These are phyloP conservation scores for Yueomyces sp. DNA, from an alignment of 805 yeast species.

Conservation along the genomic window DNA sequence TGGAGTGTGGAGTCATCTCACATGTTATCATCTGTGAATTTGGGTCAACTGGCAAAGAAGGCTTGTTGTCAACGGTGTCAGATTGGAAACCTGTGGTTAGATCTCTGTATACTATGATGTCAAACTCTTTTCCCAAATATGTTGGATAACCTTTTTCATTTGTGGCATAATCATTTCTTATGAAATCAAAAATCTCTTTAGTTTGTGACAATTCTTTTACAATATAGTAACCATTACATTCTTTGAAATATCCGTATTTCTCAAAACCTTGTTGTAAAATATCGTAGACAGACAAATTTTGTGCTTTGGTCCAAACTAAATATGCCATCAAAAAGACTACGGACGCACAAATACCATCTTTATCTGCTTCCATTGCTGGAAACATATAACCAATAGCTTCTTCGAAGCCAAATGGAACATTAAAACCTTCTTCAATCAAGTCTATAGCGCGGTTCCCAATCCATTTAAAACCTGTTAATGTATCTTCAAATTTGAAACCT, in stretches of 20 bases:
- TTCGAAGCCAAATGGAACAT: constrained; percentile 83
- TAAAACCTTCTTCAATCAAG: constrained; percentile 45
- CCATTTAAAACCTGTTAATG: constrained; percentile 96
- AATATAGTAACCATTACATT: constrained; percentile 75
- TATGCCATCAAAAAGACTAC: constrained; percentile 62
- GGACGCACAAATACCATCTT: constrained; percentile 84
- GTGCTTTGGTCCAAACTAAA: constrained; percentile 32
- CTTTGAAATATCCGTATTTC: constrained; percentile 70
- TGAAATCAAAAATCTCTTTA: constrained; percentile 38
- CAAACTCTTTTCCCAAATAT: constrained; percentile 38
- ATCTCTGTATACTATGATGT: constrained; percentile 64
- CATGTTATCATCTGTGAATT: constrained; percentile 81
- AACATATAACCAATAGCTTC: constrained; percentile 97
- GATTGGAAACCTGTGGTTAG: constrained; percentile 75
- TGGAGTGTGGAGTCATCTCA: constrained; percentile 21
- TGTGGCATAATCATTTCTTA: constrained; percentile 27
- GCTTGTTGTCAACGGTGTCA: constrained; percentile 39
- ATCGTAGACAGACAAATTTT: constrained; percentile 27
- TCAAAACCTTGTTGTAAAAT: constrained; percentile 45
- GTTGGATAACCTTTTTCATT: constrained; percentile 27
- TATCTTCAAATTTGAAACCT: constrained; percentile 58
- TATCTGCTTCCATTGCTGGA: constrained; percentile 59
- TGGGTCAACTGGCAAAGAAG: constrained; percentile 58
- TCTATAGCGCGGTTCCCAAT: constrained; percentile 81
- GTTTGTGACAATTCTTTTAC: constrained; percentile 43